phyloP scores from a whole-genome alignment of 345 rosid species.

The Eucalyptus pauciflora region DNA sequence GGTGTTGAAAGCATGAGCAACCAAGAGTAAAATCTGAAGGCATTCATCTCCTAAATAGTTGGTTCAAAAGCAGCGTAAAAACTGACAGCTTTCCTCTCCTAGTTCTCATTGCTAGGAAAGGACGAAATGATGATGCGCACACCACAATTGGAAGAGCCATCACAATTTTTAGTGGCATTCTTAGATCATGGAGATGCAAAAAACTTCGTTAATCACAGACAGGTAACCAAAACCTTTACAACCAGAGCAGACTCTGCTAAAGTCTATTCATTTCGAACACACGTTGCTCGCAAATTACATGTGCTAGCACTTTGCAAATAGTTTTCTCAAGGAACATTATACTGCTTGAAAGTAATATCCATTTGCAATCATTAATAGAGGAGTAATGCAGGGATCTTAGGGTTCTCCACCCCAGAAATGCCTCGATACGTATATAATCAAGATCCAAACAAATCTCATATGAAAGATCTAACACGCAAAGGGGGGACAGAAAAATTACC shows the following conservation, averaged over 20 bases:
- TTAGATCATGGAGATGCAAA: background rate
- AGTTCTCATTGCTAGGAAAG: background rate
- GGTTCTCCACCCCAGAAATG: background rate
- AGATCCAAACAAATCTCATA: background rate
- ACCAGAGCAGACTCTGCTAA: background rate
- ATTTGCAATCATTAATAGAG: background rate
- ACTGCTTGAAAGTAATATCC: background rate
- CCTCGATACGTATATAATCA: background rate
- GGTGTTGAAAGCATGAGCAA: background rate
- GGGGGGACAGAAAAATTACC: constrained; percentile 27
- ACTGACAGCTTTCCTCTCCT: background rate
- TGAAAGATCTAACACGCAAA: background rate
- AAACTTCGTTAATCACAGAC: background rate
- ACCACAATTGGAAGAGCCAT: background rate
- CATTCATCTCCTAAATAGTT: background rate
- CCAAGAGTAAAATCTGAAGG: background rate
- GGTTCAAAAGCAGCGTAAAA: background rate
- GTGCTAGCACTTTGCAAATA: background rate
- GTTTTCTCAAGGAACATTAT: background rate
- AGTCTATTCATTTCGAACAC: background rate
- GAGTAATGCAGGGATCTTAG: background rate
- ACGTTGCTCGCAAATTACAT: background rate
- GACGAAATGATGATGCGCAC: background rate
- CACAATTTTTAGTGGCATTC: background rate
- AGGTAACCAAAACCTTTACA: background rate